phyloP scores from a whole-genome alignment of 148 eudicot genomes.

The Silene conica region DNA sequence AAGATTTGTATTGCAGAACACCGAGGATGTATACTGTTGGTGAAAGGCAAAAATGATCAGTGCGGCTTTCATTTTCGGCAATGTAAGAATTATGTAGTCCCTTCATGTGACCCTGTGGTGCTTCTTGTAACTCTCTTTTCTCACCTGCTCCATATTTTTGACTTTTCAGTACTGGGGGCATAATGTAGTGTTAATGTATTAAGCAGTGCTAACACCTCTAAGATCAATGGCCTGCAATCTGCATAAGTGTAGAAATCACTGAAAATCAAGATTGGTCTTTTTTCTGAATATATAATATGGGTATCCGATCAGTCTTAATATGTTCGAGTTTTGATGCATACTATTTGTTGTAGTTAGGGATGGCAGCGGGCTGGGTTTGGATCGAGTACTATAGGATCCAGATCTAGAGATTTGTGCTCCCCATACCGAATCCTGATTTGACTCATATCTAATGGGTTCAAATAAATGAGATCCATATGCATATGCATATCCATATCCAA shows the following conservation, averaged over 20 bases:
- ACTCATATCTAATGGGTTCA: too few species aligned
- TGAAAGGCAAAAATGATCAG: neutral
- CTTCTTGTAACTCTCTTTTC: neutral
- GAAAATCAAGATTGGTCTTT: neutral
- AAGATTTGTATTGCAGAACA: slow-evolving; percentile 7
- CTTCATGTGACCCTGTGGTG: neutral
- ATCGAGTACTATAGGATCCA: too few species aligned
- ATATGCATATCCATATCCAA: too few species aligned
- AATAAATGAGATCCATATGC: too few species aligned
- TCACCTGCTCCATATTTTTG: neutral
- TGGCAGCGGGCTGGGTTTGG: too few species aligned
- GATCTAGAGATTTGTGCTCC: too few species aligned
- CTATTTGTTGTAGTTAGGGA: too few species aligned
- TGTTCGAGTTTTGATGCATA: too few species aligned
- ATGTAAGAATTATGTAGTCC: slow-evolving; percentile 1
- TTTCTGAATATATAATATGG: too few species aligned
- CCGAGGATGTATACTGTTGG: slow-evolving; percentile 19
- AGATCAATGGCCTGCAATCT: neutral
- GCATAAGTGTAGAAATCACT: neutral
- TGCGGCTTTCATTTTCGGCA: slow-evolving; percentile 12
- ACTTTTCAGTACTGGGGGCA: neutral
- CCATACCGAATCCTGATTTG: too few species aligned
- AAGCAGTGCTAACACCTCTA: neutral
- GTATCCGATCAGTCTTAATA: too few species aligned
- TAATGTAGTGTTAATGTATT: neutral